phyloP scores from a whole-genome alignment of 1,284 basidiomycete species.

The Takashimella koratensis region DNA sequence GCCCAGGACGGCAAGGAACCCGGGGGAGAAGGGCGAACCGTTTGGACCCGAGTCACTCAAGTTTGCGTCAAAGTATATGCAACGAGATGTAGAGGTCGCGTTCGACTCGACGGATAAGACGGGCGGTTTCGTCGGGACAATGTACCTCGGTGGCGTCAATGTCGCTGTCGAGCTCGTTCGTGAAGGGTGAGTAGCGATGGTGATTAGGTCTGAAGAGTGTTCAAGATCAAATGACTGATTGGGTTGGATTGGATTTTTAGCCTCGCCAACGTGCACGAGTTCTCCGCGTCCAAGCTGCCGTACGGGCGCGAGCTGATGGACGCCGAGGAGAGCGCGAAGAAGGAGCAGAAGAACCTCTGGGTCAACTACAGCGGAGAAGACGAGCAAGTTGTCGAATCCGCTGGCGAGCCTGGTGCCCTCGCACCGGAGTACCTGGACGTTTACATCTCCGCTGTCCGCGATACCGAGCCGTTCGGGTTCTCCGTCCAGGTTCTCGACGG shows the following conservation, averaged over 20 bases:
- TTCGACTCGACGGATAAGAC: constrained; percentile 88
- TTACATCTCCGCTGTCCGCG: constrained; percentile 83
- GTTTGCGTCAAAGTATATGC: constrained; percentile 80
- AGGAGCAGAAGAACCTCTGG: constrained; percentile 75
- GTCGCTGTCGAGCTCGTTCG: constrained; percentile 76
- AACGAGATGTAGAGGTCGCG: constrained; percentile 91
- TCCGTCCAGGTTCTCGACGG: constrained; percentile 82
- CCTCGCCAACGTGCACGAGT: constrained; percentile 77
- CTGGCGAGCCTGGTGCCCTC: constrained; percentile 55
- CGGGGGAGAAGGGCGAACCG: constrained; percentile 84
- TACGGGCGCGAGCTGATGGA: constrained; percentile 76
- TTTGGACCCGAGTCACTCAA: constrained; percentile 79
- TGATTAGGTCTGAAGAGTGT: not conserved
- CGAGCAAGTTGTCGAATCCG: constrained; percentile 42
- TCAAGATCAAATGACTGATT: not conserved
- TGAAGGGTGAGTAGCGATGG: constrained; percentile 57
- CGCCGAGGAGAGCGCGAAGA: constrained; percentile 80
- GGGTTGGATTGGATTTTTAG: constrained; percentile 13
- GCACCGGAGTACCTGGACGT: constrained; percentile 84
- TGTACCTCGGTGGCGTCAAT: constrained; percentile 77
- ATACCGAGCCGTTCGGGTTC: constrained; percentile 73
- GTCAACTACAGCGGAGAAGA: constrained; percentile 71
- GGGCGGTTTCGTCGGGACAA: constrained; percentile 89
- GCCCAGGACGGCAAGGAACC: constrained; percentile 72
- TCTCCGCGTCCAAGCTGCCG: constrained; percentile 75